These are phyloP conservation scores for Claviceps sorghi DNA, from an alignment of 2,329 filamentous ascomycete genomes.

Conservation along the genomic window DNA sequence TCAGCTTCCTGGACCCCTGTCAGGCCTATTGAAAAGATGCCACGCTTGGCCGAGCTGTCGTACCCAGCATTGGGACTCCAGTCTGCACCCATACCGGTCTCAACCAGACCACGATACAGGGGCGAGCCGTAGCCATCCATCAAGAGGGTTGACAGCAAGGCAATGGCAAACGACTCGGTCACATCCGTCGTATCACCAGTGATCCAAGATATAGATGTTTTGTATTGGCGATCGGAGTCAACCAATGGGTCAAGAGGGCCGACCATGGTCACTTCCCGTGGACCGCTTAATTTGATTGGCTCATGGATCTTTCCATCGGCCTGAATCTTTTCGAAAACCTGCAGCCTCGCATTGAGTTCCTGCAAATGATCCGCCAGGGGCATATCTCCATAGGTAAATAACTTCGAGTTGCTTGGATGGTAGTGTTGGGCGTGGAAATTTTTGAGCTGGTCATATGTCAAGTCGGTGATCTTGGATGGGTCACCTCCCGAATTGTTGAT, in stretches of 20 bases:
- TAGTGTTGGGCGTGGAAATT: constrained; percentile 88
- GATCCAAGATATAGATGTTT: constrained; percentile 88
- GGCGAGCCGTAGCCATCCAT: constrained; percentile 94
- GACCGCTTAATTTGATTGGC: constrained; percentile 59
- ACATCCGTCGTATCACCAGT: constrained; percentile 71
- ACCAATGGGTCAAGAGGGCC: constrained; percentile 81
- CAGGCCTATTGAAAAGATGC: constrained; percentile 80
- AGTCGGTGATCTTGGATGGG: constrained; percentile 86
- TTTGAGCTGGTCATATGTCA: constrained; percentile 80
- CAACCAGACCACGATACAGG: constrained; percentile 75
- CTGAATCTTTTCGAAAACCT: constrained; percentile 54
- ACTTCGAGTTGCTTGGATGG: constrained; percentile 91
- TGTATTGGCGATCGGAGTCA: constrained; percentile 74
- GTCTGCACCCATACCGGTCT: constrained; percentile 78
- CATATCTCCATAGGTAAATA: constrained; percentile 93
- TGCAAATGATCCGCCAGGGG: constrained; percentile 66
- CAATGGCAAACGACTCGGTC: constrained; percentile 75
- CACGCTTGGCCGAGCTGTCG: constrained; percentile 60
- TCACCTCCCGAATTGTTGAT: constrained; percentile 96
- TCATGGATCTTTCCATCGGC: constrained; percentile 60
- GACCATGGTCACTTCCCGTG: constrained; percentile 53
- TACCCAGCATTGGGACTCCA: constrained; percentile 93
- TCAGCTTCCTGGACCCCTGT: constrained; percentile 78
- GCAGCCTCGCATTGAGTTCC: constrained; percentile 62
- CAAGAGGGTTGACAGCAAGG: constrained; percentile 67